Evolutionary conservation across 805 yeast genomes (phyloP).

Genomic region (Spathaspora arborariae): DNA sequence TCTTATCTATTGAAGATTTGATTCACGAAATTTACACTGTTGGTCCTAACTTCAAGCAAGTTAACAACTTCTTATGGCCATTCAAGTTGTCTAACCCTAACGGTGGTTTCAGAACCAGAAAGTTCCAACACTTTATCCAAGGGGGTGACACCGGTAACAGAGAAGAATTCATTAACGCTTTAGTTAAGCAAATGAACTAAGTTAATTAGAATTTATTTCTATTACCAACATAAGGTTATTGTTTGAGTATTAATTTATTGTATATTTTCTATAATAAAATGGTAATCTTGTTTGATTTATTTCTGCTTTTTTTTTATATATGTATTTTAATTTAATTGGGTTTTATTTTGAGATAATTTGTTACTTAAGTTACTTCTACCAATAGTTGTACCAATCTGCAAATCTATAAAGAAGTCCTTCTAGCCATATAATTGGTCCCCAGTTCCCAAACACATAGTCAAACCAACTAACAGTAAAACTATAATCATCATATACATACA

Average conservation of each 20-base stretch:
- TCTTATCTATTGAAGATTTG: constrained; percentile 86
- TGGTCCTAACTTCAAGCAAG: constrained; percentile 98
- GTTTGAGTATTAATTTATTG: background rate
- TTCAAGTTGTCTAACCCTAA: constrained; percentile 94
- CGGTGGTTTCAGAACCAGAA: constrained; percentile 98
- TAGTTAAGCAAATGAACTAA: constrained; percentile 92
- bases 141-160: constrained; percentile 99
- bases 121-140: constrained; percentile 95
- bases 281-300: constrained; percentile 4
- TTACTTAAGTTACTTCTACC: background rate
- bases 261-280: constrained; percentile 1
- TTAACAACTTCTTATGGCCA: constrained; percentile 98
- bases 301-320: constrained; percentile 3
- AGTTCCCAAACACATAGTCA: constrained; percentile 19
- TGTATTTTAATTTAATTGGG: constrained; percentile 3
- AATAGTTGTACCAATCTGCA: constrained; percentile 4
- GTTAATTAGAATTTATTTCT: constrained; percentile 13
- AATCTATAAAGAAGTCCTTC: constrained; percentile 24
- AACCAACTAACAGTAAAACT: constrained; percentile 10
- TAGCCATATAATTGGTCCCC: constrained; percentile 30
- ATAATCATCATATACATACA: constrained; percentile 14
- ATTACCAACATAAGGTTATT: constrained; percentile 2
- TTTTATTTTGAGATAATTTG: background rate
- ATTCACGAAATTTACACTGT: constrained; percentile 94
- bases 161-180: constrained; percentile 91